Evolutionary conservation across 441 rosid genomes (phyloP), one percentile per base, ranked within the genome.

Genomic region (Mallotus repandus): DNA sequence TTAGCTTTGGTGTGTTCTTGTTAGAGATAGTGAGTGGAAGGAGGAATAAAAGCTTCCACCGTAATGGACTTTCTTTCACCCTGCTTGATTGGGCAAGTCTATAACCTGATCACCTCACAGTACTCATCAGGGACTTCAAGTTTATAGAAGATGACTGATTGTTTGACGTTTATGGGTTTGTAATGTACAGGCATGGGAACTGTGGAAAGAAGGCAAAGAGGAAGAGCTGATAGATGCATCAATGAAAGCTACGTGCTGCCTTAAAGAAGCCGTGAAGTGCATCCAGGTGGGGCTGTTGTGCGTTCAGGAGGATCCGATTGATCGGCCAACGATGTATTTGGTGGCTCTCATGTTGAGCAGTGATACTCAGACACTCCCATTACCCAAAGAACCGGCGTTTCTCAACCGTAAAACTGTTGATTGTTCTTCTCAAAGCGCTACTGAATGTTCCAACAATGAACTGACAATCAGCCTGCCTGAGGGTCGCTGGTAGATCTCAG

Each of bases 41-140:
- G 25, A 55, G 72, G 62, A 68, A 68, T 52, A 68, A 63, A 41
- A 68, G 52, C 63, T 68, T 69, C 55, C 64, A 69, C 43, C 64
- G 73, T 9, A 69, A 54, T 25, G 73, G 73, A 69, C 54, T 69
- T 13, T 69, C 73, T 19, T 48, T 19, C 29, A 69, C 64, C 16
- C 64, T 69, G 4, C 54, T 69, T 22, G 57, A 63, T 21, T 69
- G 73, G 73, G 73, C 57, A 43, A 56, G 43, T 68, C 48, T 29
- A 25, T 14, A 14, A 49, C 21, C 4, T 14, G 3, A 49, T 10
- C n/a, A 15, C 22, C n/a, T 38, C 2, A 3, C 19, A 29, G 32
- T 18, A 22, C 4, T 15, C 18, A 12, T 14, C 18, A 15, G 15
- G 16, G 3, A 18, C 11, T 38, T 29, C 0, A 50, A 66, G 5